Percentiles rank a stretch among this genome's conserved stretches.
Conservation (phyloP, 805 yeast species). For the Candida tallmaniae region DNA sequence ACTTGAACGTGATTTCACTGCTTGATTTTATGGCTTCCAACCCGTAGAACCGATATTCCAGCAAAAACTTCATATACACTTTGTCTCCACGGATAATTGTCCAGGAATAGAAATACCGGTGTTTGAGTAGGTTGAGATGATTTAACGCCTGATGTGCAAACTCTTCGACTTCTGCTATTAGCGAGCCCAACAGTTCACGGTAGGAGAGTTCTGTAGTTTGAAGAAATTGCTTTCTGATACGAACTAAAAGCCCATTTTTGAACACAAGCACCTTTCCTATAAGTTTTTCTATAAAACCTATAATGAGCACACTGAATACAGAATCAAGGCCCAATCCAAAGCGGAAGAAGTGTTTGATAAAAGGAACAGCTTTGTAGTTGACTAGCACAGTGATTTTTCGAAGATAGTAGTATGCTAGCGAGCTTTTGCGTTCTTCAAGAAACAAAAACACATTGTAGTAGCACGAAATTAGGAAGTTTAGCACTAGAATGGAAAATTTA, state of each 20-base stretch:
- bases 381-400: constrained; percentile 1
- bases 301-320: too few relatives aligned
- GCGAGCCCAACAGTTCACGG: too few relatives aligned
- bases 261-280: not conserved
- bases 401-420: constrained; percentile 1
- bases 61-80: constrained; percentile 2
- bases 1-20: not conserved
- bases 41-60: constrained; percentile 3
- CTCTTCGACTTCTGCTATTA: not conserved
- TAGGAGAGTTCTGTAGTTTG: too few relatives aligned
- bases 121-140: too few relatives aligned
- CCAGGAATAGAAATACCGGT: constrained; percentile 4
- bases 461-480: constrained; percentile 2
- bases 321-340: too few relatives aligned
- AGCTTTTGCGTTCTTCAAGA: not conserved
- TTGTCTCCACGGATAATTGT: constrained; percentile 1
- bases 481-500: not conserved
- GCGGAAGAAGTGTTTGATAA: too few relatives aligned
- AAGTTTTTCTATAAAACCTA: not conserved
- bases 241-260: constrained; percentile 1
- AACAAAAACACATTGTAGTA: not conserved
- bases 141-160: too few relatives aligned
- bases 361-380: not conserved
- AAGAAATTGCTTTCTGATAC: not conserved
- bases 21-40: too few relatives aligned